Conservation (phyloP, 2,329 filamentous ascomycete species). For the Fusarium fracticaudum region DNA sequence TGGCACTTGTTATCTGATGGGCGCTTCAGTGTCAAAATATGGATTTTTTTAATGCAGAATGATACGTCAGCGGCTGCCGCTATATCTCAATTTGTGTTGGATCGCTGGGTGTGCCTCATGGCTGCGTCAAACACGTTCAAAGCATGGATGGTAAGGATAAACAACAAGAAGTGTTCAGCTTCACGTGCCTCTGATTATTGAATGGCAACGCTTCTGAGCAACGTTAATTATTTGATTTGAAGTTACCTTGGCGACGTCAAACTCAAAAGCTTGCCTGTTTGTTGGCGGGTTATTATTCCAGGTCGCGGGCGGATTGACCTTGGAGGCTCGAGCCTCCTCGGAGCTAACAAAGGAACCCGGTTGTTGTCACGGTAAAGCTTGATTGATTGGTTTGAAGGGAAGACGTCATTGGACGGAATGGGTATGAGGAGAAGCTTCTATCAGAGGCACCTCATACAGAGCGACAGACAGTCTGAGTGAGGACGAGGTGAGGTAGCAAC, state of each 20-base stretch:
- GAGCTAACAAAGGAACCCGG: background rate
- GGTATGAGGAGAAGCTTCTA: conserved; percentile 12
- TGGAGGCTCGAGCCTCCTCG: background rate
- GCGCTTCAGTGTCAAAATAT: background rate
- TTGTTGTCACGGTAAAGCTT: conserved; percentile 1
- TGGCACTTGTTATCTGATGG: background rate
- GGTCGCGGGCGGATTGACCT: background rate
- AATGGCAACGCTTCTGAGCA: background rate
- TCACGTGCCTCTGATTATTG: background rate
- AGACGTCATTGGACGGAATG: conserved; percentile 24
- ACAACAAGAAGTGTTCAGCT: background rate
- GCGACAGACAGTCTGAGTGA: background rate
- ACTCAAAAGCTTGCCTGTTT: background rate
- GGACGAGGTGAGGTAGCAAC: background rate
- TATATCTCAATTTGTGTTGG: conserved; percentile 6
- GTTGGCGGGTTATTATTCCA: background rate
- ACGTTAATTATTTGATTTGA: background rate
- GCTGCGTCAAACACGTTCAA: background rate
- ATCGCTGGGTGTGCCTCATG: conserved; percentile 6
- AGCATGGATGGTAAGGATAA: background rate
- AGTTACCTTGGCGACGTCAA: background rate
- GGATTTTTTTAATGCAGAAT: conserved; percentile 3
- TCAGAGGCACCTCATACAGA: background rate
- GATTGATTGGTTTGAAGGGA: conserved; percentile 1
- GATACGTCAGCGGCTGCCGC: conserved; percentile 30